phyloP scores from a whole-genome alignment of 2,329 filamentous ascomycete genomes.

The Calonectria ilicicola region DNA sequence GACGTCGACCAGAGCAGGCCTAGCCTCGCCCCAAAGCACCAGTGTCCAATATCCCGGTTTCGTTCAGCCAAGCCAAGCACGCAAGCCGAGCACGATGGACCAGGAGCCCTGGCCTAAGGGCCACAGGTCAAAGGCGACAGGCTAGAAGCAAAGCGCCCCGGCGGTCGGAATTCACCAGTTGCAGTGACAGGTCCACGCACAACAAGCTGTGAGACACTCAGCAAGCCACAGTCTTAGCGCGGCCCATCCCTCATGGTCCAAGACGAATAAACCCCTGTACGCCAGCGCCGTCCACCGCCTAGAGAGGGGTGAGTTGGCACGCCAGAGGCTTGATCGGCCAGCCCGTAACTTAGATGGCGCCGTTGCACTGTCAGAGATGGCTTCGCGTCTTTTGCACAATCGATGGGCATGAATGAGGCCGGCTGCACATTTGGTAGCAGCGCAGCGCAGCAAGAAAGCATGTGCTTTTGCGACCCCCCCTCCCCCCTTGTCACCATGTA shows the following conservation, averaged over 20 bases:
- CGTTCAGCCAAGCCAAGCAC: slow-evolving; percentile 6
- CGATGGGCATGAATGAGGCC: background rate
- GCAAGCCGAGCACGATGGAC: slow-evolving; percentile 2
- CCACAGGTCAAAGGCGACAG: slow-evolving; percentile 22
- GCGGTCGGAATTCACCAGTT: slow-evolving; percentile 38
- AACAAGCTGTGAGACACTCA: slow-evolving; percentile 39
- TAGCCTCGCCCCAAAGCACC: slow-evolving; percentile 2
- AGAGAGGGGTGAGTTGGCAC: slow-evolving; percentile 30
- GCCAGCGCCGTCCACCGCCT: slow-evolving; percentile 27
- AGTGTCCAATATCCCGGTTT: slow-evolving; percentile 4
- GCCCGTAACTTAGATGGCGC: slow-evolving; percentile 17
- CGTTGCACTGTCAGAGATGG: slow-evolving; percentile 1
- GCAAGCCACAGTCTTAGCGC: slow-evolving; percentile 40
- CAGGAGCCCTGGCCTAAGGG: slow-evolving; percentile 1
- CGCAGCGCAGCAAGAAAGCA: background rate
- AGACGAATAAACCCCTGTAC: slow-evolving; percentile 36
- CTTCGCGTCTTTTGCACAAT: background rate
- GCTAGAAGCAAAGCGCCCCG: slow-evolving; percentile 28
- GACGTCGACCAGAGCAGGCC: background rate
- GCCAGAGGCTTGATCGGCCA: slow-evolving; percentile 27
- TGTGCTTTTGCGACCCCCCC: background rate
- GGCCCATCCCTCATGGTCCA: slow-evolving; percentile 26
- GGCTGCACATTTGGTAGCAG: background rate
- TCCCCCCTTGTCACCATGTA: background rate
- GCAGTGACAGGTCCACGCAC: slow-evolving; percentile 23